Evolutionary conservation across 225 moss, liverwort and hornwort species (phyloP), one percentile per base, ranked within the genome.

Genomic region (Asterella californica): DNA sequence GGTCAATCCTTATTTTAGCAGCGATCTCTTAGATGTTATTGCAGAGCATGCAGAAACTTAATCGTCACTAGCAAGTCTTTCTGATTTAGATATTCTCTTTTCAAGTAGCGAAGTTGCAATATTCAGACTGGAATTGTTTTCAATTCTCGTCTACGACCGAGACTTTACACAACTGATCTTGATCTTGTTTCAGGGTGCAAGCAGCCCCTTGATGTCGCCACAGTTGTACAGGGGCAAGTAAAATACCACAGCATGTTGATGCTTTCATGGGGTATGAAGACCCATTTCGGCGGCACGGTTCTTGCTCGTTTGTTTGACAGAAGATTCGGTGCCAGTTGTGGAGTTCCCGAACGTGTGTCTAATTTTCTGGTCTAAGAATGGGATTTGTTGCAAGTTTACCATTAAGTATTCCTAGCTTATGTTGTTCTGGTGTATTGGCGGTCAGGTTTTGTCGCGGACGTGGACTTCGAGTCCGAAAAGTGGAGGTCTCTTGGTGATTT

Each of bases 401-500:
- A 21, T 9, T 53, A 12, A 53, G 72, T 34, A 19, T 29, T 21
- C 76, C 22, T 10, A 25, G 33, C 45, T 67, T 14, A 33, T 36
- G 32, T 33, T 18, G 15, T 29, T 34, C 2, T 0, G 46, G 33
- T 65, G 47, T 65, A 11, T 29, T 65, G 47, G 6, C 48, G 48
- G 36, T 10, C 78, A 92, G 92, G 96, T 76, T 92, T 96, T 77
- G 88, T 92, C 46, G 90, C 92, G 33, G 96, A 96, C 85, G 94
- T 94, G 76, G 96, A 96, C 79, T 87, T 96, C 76, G 96, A 96
- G 86, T 96, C 96, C 7, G 96, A 96, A 82, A 92, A 87, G 70
- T 87, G 88, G 74, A 91, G 96, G 84, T 85, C 82, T 86, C 88
- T 96, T 81, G 96, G 96, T 78, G 81, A 82, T 79, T 78, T 96